Base-by-base conservation (phyloP, 1,139 yeast genomes). In the Schwanniomyces etchellsii region DNA sequence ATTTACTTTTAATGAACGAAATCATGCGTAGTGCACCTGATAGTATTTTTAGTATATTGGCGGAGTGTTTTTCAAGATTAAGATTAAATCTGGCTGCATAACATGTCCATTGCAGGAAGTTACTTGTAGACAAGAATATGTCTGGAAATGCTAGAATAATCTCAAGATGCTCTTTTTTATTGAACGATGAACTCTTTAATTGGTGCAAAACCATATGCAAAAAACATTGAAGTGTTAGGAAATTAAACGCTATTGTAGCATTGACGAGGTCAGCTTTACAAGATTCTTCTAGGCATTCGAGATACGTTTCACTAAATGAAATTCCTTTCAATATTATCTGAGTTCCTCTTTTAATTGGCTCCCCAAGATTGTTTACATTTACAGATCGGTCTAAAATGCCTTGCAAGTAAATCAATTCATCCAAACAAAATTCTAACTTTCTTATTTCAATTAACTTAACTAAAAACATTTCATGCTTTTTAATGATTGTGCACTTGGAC, bases 401-500 rank as follows among this genome's bases (percentile, higher is more conserved):
- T n/a, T 32, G 28, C 13, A 48, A 35, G 10, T 26, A 18, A 4
- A 24, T 24, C n/a, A 42, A 29, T 27, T 44, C 45, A 11, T 27
- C 29, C 17, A 42, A 28, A 2, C 50, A 49, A 12, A 23, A 32
- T 6, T 41, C 38, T 14, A 41, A 36, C n/a, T 35, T 40, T 29
- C 53, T 58, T 17, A 36, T 17, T 22, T 52, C 57, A 16, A 59
- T 47, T 24, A 60, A 37, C 28, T 45, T 47, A 14, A 61, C 47
- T n/a, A 60, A 38, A 34, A 48, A 55, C 3, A 51, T 37, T 35
- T 61, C 64, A 32, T 60, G 64, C 26, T 44, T 51, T 35, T 49
- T 49, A 26, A 52, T 36, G 6, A 43, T 28, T 2, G 29, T 36
- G 5, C 49, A 24, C 9, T 34, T 28, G 9, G 30, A 28, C 10